Base-by-base conservation (phyloP, 345 rosid species). In the Angophora floribunda region DNA sequence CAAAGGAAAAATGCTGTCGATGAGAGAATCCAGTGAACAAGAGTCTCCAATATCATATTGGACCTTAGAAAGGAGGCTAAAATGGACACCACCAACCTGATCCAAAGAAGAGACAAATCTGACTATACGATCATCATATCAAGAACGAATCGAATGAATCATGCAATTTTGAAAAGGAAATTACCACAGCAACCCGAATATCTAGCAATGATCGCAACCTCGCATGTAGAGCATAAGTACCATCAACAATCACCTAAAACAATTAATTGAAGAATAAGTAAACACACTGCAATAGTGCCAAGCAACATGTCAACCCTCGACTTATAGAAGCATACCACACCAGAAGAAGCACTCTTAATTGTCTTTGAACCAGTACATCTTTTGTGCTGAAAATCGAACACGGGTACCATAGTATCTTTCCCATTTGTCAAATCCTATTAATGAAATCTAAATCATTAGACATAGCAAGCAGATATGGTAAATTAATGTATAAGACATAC, bases 31-130 rank as follows among this genome's bases (percentile, higher is more conserved):
- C 85, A 98, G 93, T 6, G 99, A 97, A 93, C 99, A 92, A 52
- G 99, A 95, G 90, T 98, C 99, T 87, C 99, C 99, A 90, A 98
- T 98, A 92, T 98, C 99, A 70, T 95, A 97, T 90, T 92, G 97
- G 91, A 98, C 99, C 92, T 98, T 98, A 75, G 99, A 97, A 87
- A 98, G 96, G 95, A 98, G 99, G 88, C 97, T 98, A 91, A 98
- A 98, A 94, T 98, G 98, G 91, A 98, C 99, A 16, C 99, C 99
- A 44, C 99, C 99, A 93, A 98, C 99, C 99, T 97, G 92, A 92
- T 88, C 75, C 88, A 7, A 47, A 75, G 19, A 87, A 75, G 87
- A 28, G 17, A 49, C 63, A 79, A 51, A 50, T 45, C 26, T 6
- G 80, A 45, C 17, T 41, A 75, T 19, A 75, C 6, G 24, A 75